Conservation (phyloP, 2,329 filamentous ascomycete species). For the Fusarium sp. region DNA sequence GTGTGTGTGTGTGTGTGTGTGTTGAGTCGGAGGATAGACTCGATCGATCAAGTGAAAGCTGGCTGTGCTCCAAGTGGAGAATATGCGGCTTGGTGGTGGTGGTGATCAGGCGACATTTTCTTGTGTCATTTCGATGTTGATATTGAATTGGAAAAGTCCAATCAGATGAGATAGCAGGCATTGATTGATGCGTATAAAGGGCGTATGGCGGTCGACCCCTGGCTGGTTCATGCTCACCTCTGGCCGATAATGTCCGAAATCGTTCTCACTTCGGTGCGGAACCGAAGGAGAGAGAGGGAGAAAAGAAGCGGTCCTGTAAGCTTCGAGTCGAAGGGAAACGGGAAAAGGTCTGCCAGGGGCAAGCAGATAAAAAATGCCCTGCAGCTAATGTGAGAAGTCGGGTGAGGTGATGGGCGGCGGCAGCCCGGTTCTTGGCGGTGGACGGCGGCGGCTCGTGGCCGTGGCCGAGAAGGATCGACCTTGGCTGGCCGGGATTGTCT, state of each 20-base stretch:
- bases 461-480: slow-evolving; percentile 4
- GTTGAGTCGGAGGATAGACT: neutral
- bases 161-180: neutral
- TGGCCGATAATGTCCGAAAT: neutral
- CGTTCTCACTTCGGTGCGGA: neutral
- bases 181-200: neutral
- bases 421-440: neutral
- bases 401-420: neutral
- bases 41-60: neutral
- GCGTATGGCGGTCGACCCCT: neutral
- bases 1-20: neutral
- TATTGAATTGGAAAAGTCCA: neutral
- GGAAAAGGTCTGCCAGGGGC: neutral
- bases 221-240: neutral
- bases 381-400: neutral
- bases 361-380: neutral
- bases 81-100: neutral
- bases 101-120: neutral
- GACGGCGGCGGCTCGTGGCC: neutral
- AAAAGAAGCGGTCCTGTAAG: slow-evolving; percentile 5
- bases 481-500: neutral
- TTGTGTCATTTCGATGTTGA: slow-evolving; percentile 8
- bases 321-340: neutral
- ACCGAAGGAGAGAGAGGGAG: neutral
- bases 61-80: neutral